Conservation (phyloP, 495 filamentous ascomycete species). For the Lophiostoma macrostomum region DNA sequence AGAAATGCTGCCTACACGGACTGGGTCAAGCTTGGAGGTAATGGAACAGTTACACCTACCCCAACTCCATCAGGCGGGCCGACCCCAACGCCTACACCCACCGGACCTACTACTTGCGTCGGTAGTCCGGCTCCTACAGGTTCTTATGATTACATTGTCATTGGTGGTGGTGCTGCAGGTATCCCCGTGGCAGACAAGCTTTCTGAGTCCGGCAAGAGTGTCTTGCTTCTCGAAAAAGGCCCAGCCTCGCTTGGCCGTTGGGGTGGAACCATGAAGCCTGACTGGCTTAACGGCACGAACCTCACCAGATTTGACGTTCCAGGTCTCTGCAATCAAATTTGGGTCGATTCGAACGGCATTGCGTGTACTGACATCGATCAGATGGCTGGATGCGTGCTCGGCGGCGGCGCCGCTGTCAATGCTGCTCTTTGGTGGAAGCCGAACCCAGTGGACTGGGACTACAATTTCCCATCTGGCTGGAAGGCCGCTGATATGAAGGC, state of each 20-base stretch:
- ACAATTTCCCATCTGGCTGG: slow-evolving; percentile 72
- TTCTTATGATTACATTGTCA: slow-evolving; percentile 65
- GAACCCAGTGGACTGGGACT: slow-evolving; percentile 63
- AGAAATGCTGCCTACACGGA: slow-evolving; percentile 46
- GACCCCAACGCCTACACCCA: slow-evolving; percentile 43
- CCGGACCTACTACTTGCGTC: slow-evolving; percentile 24
- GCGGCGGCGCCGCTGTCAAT: slow-evolving; percentile 75
- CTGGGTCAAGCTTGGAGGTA: slow-evolving; percentile 17
- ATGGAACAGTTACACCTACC: slow-evolving; percentile 35
- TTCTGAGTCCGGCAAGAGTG: slow-evolving; percentile 59
- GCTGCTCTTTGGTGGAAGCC: slow-evolving; percentile 61
- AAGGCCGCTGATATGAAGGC: slow-evolving; percentile 59
- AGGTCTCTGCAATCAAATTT: slow-evolving; percentile 71
- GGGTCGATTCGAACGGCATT: slow-evolving; percentile 59
- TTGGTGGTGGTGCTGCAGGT: slow-evolving; percentile 64
- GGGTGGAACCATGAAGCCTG: slow-evolving; percentile 57
- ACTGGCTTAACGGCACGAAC: slow-evolving; percentile 62
- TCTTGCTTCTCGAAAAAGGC: slow-evolving; percentile 66
- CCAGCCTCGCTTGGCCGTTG: slow-evolving; percentile 57
- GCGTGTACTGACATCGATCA: slow-evolving; percentile 67
- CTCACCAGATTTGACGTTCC: slow-evolving; percentile 79
- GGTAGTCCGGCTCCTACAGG: slow-evolving; percentile 41
- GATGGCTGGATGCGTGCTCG: slow-evolving; percentile 75
- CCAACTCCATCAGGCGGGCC: slow-evolving; percentile 41
- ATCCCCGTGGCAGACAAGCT: slow-evolving; percentile 64